Evolutionary conservation across 1,139 yeast genomes (phyloP).

Genomic region (Yamadazyma epiphylla): DNA sequence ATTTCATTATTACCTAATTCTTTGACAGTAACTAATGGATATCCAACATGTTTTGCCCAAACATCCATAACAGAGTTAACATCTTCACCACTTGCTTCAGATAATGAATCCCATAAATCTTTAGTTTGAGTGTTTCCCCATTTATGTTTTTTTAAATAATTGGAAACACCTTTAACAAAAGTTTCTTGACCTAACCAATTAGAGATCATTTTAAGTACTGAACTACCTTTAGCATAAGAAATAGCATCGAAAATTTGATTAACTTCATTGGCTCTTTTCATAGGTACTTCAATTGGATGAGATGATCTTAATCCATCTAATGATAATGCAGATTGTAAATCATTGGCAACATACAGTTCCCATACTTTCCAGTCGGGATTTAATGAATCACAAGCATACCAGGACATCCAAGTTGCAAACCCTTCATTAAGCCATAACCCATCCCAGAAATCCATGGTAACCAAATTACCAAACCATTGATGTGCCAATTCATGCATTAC

Average conservation of each 20-base stretch:
- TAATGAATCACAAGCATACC: constrained; percentile 47
- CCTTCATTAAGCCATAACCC: constrained; percentile 88
- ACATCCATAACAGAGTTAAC: constrained; percentile 72
- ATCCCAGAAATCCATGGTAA: constrained; percentile 96
- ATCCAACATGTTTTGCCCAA: constrained; percentile 86
- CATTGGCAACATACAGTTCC: constrained; percentile 48
- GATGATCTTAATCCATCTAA: constrained; percentile 53
- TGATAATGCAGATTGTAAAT: constrained; percentile 49
- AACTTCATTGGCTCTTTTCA: constrained; percentile 50
- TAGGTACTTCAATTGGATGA: constrained; percentile 58
- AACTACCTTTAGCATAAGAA: constrained; percentile 81
- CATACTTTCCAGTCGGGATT: constrained; percentile 60
- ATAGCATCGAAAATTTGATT: constrained; percentile 57
- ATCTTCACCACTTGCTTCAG: constrained; percentile 75
- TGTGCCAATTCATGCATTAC: constrained; percentile 63
- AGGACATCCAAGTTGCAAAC: constrained; percentile 59
- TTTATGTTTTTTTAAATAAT: constrained; percentile 68
- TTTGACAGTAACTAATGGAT: constrained; percentile 67
- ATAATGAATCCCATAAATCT: constrained; percentile 78
- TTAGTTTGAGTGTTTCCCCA: constrained; percentile 78
- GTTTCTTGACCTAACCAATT: constrained; percentile 68
- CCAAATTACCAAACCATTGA: constrained; percentile 89
- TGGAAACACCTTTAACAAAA: constrained; percentile 71
- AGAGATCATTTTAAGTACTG: constrained; percentile 70
- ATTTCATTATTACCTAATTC: constrained; percentile 38